phyloP scores from a whole-genome alignment of 2,329 filamentous ascomycete species.

The Clonostachys byssicola region DNA sequence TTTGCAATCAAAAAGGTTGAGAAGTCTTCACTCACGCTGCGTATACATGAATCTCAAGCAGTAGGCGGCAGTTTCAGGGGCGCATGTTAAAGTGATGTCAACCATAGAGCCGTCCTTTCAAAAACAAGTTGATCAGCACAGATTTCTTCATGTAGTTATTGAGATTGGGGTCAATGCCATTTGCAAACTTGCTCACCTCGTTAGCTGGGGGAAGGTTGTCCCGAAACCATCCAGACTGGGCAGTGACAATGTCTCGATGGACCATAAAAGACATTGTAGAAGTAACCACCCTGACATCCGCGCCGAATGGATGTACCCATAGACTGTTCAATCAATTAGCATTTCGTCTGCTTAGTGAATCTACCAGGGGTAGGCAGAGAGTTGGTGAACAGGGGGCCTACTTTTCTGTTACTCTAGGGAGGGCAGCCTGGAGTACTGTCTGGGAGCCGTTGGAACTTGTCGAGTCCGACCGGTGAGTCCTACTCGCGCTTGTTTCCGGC shows the following conservation, averaged over 20 bases:
- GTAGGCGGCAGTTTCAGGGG: slow-evolving; percentile 16
- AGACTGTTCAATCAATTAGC: slow-evolving; percentile 11
- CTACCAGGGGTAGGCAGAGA: too few relatives aligned
- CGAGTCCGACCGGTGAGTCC: too few relatives aligned
- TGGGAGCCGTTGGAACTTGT: too few relatives aligned
- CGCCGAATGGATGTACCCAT: slow-evolving; percentile 22
- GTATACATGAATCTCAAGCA: slow-evolving; percentile 29
- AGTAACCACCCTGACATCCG: slow-evolving; percentile 21
- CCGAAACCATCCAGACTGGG: slow-evolving; percentile 25
- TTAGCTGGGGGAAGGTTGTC: slow-evolving; percentile 20
- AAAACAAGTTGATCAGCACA: too few relatives aligned
- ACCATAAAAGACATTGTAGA: slow-evolving; percentile 14
- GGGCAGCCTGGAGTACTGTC: too few relatives aligned
- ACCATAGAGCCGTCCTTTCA: slow-evolving; percentile 18
- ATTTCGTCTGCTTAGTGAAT: too few relatives aligned
- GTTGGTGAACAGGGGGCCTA: too few relatives aligned
- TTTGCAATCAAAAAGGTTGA: too few relatives aligned
- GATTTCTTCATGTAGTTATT: too few relatives aligned
- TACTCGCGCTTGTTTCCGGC: too few relatives aligned
- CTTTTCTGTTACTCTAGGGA: too few relatives aligned
- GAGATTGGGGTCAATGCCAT: not conserved
- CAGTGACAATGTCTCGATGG: slow-evolving; percentile 26
- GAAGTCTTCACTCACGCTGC: slow-evolving; percentile 14
- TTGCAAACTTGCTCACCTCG: slow-evolving; percentile 9
- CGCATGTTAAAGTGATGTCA: slow-evolving; percentile 13